Evolutionary conservation across 305 asterid species (phyloP), one percentile per base, ranked within the genome.

Genomic region (Rubia occidens): DNA sequence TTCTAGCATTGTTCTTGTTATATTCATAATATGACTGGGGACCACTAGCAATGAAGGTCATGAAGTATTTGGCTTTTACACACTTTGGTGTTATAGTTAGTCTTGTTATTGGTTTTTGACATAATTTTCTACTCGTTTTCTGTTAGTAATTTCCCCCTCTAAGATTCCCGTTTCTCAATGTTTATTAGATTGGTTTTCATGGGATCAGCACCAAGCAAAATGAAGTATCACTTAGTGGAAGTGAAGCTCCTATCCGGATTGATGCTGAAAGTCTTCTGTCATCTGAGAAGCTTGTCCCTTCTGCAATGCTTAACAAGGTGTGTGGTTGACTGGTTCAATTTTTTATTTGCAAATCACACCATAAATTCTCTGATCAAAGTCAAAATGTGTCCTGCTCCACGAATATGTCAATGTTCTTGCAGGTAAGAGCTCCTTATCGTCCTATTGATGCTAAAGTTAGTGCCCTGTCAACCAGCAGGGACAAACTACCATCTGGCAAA

Each of bases 401-500:
- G 73, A 71, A 69, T 69, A 71, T 73, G 71, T 47, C 45, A 67
- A 77, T 73, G 40, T 67, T 53, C 64, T 75, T 84, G 81, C 93
- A 95, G 99, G 82, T 91, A 60, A 83, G 97, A 85, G 81, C 85
- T 60, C 91, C 96, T 63, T 88, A 87, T 81, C 88, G 97, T 69
- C 99, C 99, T 56, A 72, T 83, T 76, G 96, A 89, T 81, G 77
- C 96, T 69, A 91, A 95, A 80, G 78, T 91, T 82, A 83, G 81
- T 75, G 85, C 96, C 0, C 97, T 95, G 49, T 84, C 94, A 70
- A 86, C 87, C 10, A 94, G 86, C 55, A 80, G 99, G 78, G 99
- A 95, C 88, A 88, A 79, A 84, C 82, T 95, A 65, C 96, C 99
- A n/a, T 91, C 96, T 26, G 97, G 97, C 77, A 86, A 95, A 80